Percentiles rank a stretch among this genome's conserved stretches.
Conservation (phyloP, 768 basidiomycete genomes). For the Tylopilus intermedius region DNA sequence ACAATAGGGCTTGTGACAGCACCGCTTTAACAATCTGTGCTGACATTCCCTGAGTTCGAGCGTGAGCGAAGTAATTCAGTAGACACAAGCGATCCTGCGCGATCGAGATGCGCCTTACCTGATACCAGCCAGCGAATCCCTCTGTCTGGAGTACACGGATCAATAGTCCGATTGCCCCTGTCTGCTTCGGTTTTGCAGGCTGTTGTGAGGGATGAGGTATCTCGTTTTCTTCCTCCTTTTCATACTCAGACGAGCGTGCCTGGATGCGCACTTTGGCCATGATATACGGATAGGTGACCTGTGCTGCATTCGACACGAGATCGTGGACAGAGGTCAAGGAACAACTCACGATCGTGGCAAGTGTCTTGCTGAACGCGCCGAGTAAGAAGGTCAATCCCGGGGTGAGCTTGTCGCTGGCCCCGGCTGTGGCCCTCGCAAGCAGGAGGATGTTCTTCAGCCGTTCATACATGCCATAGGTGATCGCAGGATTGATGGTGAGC, state of each 20-base stretch:
- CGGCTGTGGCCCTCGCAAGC: conserved; percentile 45
- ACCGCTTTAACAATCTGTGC: conserved; percentile 97
- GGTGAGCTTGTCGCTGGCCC: conserved; percentile 54
- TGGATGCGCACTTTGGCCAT: conserved; percentile 97
- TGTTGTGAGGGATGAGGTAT: background rate
- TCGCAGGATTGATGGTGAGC: conserved; percentile 95
- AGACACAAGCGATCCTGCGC: background rate
- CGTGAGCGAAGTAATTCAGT: background rate
- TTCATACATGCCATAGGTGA: conserved; percentile 95
- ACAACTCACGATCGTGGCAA: conserved; percentile 81
- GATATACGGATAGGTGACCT: conserved; percentile 95
- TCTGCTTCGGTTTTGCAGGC: conserved; percentile 39
- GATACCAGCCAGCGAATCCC: conserved; percentile 92
- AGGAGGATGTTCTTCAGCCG: conserved; percentile 76
- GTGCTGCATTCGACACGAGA: background rate
- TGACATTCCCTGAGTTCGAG: conserved; percentile 74
- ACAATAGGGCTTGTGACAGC: conserved; percentile 88
- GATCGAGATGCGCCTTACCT: conserved; percentile 43
- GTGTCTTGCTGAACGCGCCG: conserved; percentile 91
- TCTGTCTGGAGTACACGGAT: conserved; percentile 64
- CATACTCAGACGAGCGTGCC: conserved; percentile 61
- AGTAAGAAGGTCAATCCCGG: conserved; percentile 77
- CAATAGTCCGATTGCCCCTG: conserved; percentile 77
- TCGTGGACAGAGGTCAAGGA: background rate
- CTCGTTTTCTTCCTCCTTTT: conserved; percentile 30